Conservation (phyloP, 257 asterid species). For the Forsythia suspensa region DNA sequence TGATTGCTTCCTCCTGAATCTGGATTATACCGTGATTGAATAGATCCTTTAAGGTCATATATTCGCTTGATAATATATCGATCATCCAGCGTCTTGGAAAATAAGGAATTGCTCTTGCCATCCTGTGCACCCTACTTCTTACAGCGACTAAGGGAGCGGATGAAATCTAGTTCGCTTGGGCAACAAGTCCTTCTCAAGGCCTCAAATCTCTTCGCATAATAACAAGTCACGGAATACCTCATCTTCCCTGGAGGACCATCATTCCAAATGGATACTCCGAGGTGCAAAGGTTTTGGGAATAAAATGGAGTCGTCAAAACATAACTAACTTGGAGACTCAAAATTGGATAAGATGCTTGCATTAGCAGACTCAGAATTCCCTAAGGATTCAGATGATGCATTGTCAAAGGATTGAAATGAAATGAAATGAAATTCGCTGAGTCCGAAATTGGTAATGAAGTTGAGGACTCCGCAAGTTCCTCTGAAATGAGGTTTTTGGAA, state of each 20-base stretch:
- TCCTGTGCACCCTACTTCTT: conserved; percentile 89
- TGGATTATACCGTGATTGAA: conserved; percentile 73
- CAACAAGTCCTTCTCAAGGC: conserved; percentile 58
- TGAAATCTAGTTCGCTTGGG: conserved; percentile 62
- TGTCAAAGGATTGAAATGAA: conserved; percentile 53
- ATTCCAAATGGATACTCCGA: conserved; percentile 54
- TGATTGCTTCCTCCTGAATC: conserved; percentile 82
- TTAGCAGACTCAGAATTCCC: conserved; percentile 34
- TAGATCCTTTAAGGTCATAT: conserved; percentile 86
- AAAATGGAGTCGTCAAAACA: conserved; percentile 43
- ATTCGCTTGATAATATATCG: conserved; percentile 68
- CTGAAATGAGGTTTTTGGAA: conserved; percentile 45
- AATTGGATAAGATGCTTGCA: conserved; percentile 25
- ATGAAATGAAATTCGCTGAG: conserved; percentile 45
- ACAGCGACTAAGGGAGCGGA: conserved; percentile 78
- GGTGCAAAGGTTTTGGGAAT: conserved; percentile 45
- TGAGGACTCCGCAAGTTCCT: conserved; percentile 45
- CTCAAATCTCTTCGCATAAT: conserved; percentile 69
- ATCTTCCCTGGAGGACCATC: conserved; percentile 69
- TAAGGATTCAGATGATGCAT: conserved; percentile 37
- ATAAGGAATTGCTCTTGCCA: conserved; percentile 80
- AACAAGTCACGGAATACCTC: conserved; percentile 69
- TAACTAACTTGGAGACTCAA: conserved; percentile 45
- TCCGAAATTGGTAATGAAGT: conserved; percentile 52
- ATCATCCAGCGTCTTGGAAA: conserved; percentile 74